Evolutionary conservation across 1,284 basidiomycete genomes (phyloP).

Genomic region (Tilletiopsis washingtonensis): DNA sequence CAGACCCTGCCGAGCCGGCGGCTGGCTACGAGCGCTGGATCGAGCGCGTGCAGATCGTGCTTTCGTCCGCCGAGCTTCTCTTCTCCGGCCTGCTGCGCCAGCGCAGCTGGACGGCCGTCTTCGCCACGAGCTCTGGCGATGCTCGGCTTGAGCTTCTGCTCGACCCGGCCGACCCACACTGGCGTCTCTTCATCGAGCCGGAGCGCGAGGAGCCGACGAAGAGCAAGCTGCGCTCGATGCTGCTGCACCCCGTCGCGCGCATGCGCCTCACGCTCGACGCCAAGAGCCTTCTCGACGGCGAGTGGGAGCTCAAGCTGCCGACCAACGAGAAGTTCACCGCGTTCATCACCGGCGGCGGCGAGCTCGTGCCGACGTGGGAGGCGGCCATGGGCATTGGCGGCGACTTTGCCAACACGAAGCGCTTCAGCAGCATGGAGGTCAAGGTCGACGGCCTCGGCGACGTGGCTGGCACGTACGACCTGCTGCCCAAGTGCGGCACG

Average conservation of each 20-base stretch:
- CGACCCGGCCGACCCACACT: slow-evolving; percentile 69
- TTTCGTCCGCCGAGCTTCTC: slow-evolving; percentile 40
- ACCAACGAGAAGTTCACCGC: slow-evolving; percentile 56
- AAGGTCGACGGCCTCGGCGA: slow-evolving; percentile 50
- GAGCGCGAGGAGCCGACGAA: slow-evolving; percentile 65
- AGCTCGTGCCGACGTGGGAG: slow-evolving; percentile 75
- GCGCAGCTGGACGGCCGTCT: slow-evolving; percentile 74
- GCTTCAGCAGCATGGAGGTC: slow-evolving; percentile 59
- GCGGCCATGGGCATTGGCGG: slow-evolving; percentile 69
- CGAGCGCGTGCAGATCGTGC: slow-evolving; percentile 62
- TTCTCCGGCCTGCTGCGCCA: slow-evolving; percentile 54
- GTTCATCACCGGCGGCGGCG: slow-evolving; percentile 61
- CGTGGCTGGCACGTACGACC: slow-evolving; percentile 68
- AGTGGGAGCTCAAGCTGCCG: slow-evolving; percentile 77
- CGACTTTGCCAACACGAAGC: slow-evolving; percentile 60
- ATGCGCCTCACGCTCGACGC: slow-evolving; percentile 51
- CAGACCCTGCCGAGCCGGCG: too few relatives aligned
- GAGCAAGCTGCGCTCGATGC: slow-evolving; percentile 65
- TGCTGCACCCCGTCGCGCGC: slow-evolving; percentile 72
- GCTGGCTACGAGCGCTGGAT: too few relatives aligned
- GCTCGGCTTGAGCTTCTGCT: slow-evolving; percentile 69
- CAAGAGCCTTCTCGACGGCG: slow-evolving; percentile 58
- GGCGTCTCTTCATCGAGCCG: slow-evolving; percentile 65
- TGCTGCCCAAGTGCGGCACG: slow-evolving; percentile 79
- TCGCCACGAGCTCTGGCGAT: too few relatives aligned